A percentile compares a stretch with the other conserved stretches of the same genome.
phyloP scores from a whole-genome alignment of 2,329 filamentous ascomycete genomes.

The Phaeosphaeriaceae sp. region DNA sequence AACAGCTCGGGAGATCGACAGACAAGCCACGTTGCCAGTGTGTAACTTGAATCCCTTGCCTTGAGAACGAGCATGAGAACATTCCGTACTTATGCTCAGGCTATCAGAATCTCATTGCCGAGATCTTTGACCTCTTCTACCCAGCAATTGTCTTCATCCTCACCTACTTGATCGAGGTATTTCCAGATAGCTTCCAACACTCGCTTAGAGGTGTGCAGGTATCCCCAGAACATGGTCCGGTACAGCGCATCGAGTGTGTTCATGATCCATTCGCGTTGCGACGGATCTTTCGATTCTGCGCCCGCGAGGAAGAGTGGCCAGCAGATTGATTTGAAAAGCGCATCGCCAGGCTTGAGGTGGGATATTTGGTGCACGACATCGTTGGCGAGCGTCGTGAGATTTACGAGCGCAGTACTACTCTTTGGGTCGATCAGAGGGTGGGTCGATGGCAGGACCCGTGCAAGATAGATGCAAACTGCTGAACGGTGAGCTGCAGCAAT shows the following conservation, averaged over 20 bases:
- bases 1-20: background rate
- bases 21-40: background rate
- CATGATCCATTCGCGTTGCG: conserved; percentile 61
- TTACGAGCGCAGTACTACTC: conserved; percentile 46
- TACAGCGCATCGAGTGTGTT: conserved; percentile 50
- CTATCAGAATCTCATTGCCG: conserved; percentile 43
- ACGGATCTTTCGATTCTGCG: conserved; percentile 59
- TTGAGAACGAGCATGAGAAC: background rate
- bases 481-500: conserved; percentile 49
- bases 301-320: conserved; percentile 67
- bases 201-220: conserved; percentile 43
- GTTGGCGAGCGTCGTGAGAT: conserved; percentile 50
- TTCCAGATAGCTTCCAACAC: conserved; percentile 46
- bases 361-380: conserved; percentile 62
- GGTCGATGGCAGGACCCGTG: conserved; percentile 39
- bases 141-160: conserved; percentile 40
- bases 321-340: conserved; percentile 66
- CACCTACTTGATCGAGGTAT: conserved; percentile 31
- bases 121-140: conserved; percentile 42
- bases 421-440: conserved; percentile 49
- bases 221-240: conserved; percentile 47
- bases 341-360: conserved; percentile 56
- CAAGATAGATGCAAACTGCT: conserved; percentile 51
- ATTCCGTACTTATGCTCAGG: conserved; percentile 20
- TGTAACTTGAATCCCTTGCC: background rate